A percentile compares a stretch with the other conserved stretches of the same genome.
Conservation (phyloP, 495 filamentous ascomycete species). For the Annulohypoxylon stygium region DNA sequence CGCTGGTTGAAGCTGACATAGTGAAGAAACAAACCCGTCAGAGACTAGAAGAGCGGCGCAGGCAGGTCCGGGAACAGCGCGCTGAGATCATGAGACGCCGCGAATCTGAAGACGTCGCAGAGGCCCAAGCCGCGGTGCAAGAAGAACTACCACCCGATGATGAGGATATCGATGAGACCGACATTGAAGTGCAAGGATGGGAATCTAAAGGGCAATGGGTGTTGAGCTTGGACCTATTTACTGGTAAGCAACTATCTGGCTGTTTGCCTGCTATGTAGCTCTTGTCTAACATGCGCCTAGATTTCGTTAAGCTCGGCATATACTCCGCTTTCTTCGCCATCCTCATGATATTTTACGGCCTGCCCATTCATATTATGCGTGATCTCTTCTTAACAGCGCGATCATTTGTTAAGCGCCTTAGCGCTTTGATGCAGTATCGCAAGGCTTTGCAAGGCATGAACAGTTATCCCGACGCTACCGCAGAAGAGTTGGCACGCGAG, state of each 20-base stretch:
- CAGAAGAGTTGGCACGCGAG: constrained; percentile 85
- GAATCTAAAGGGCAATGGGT: constrained; percentile 96
- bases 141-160: constrained; percentile 73
- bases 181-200: constrained; percentile 95
- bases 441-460: constrained; percentile 92
- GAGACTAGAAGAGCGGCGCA: constrained; percentile 71
- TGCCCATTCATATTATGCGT: constrained; percentile 95
- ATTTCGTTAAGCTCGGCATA: constrained; percentile 89
- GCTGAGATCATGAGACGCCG: constrained; percentile 74
- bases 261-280: background rate
- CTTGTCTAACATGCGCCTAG: constrained; percentile 59
- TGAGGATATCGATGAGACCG: constrained; percentile 89
- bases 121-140: constrained; percentile 58
- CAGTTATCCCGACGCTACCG: constrained; percentile 90
- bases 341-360: constrained; percentile 90
- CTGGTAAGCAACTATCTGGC: constrained; percentile 65
- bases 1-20: constrained; percentile 81
- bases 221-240: constrained; percentile 87
- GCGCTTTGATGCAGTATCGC: constrained; percentile 88
- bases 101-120: constrained; percentile 61
- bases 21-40: constrained; percentile 76
- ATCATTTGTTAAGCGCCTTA: constrained; percentile 88
- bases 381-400: constrained; percentile 94
- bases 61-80: constrained; percentile 68
- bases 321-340: constrained; percentile 94